These are phyloP conservation scores for Isoetes taiwanensis DNA, from an alignment of 75 land plant genomes.

Conservation along the genomic window DNA sequence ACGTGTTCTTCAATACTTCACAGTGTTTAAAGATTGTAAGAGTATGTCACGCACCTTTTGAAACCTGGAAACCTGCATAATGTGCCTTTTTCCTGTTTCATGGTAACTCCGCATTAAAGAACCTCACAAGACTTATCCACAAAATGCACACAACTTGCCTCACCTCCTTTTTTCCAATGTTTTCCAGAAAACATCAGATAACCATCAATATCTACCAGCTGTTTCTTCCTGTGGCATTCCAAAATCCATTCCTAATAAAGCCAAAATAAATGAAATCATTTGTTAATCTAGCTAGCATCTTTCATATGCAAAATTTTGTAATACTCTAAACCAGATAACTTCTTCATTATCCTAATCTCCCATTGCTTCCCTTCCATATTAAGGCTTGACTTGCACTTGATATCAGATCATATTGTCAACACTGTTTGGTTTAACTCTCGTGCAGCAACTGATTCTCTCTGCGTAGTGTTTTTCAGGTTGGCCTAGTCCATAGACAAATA, in stretches of 20 bases:
- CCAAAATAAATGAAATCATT: background rate
- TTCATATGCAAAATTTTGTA: background rate
- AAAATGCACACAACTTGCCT: background rate
- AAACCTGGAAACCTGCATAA: too few relatives aligned
- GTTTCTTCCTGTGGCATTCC: constrained; percentile 57
- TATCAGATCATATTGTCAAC: background rate
- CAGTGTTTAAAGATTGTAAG: too few relatives aligned
- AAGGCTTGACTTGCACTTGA: background rate
- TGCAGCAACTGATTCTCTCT: too few relatives aligned
- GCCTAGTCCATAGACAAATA: too few relatives aligned
- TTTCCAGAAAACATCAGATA: constrained; percentile 81
- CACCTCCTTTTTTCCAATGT: constrained; percentile 52
- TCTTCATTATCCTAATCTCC: background rate
- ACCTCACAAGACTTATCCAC: background rate
- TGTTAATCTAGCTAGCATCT: background rate
- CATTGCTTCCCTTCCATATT: background rate
- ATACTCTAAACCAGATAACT: background rate
- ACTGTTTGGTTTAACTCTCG: too few relatives aligned
- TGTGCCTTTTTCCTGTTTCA: too few relatives aligned
- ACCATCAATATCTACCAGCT: constrained; percentile 62
- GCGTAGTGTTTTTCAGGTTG: too few relatives aligned
- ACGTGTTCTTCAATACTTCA: background rate
- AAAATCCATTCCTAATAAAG: constrained; percentile 68
- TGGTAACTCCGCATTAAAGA: background rate
- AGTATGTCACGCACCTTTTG: too few relatives aligned